Evolutionary conservation across 441 rosid species (phyloP).

Genomic region (Sinapis alba): DNA sequence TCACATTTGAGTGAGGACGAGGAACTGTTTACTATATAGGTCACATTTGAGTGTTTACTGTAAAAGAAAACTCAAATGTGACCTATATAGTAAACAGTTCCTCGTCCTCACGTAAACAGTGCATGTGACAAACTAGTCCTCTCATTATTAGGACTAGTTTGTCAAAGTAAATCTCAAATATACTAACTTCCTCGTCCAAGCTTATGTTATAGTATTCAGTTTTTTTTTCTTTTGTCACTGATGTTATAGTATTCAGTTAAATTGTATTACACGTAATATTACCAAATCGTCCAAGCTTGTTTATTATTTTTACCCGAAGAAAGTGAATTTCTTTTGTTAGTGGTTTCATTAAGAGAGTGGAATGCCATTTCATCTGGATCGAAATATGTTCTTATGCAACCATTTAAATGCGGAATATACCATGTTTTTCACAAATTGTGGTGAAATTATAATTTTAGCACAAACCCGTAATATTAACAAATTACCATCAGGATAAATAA

Average conservation of each 20-base stretch:
- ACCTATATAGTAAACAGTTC: no score
- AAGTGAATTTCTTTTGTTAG: background rate
- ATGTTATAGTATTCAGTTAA: background rate
- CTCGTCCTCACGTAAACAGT: no score
- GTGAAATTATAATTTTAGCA: background rate
- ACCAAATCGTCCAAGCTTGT: background rate
- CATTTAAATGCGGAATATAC: background rate
- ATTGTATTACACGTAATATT: no score
- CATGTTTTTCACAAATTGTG: background rate
- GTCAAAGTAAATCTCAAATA: background rate
- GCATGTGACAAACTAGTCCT: no score
- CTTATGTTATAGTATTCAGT: background rate
- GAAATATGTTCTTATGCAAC: background rate
- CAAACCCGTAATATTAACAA: background rate
- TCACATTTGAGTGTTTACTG: no score
- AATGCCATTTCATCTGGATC: background rate
- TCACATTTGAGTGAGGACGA: no score
- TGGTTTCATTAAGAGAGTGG: background rate
- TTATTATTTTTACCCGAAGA: background rate
- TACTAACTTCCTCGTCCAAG: background rate
- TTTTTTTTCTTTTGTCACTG: no score
- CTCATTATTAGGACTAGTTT: slow-evolving; percentile 3
- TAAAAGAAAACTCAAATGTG: no score
- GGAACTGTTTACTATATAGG: no score
- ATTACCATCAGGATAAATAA: background rate